Evolutionary conservation across 2,329 filamentous ascomycete genomes (phyloP).

Genomic region (Drechslerella coelobrocha): DNA sequence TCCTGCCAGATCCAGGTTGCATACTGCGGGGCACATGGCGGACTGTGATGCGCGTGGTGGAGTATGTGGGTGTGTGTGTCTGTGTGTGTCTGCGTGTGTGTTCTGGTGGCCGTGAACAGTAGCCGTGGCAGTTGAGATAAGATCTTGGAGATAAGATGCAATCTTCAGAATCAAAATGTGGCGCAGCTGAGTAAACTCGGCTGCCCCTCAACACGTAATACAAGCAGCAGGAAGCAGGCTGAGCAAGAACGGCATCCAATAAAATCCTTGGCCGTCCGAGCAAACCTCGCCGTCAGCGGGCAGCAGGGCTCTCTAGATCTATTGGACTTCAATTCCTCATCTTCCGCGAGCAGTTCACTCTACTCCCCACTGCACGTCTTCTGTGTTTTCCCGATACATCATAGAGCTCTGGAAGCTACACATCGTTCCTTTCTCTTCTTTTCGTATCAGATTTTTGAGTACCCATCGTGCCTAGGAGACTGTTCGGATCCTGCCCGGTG

Average conservation of each 20-base stretch:
- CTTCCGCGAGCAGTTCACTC: background rate
- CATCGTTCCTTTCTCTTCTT: background rate
- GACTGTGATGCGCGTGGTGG: conserved; percentile 5
- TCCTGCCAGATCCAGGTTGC: conserved; percentile 7
- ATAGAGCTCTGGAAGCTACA: background rate
- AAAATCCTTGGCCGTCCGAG: background rate
- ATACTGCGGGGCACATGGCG: conserved; percentile 35
- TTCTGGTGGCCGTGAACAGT: background rate
- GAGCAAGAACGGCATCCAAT: conserved; percentile 9
- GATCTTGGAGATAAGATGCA: conserved; percentile 9
- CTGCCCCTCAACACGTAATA: conserved; percentile 42
- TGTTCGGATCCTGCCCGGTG: background rate
- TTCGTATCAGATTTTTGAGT: background rate
- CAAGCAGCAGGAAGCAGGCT: background rate
- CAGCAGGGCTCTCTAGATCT: background rate
- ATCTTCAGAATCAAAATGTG: conserved; percentile 3
- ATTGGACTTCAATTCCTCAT: background rate
- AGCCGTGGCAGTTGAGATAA: background rate
- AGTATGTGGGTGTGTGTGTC: too few species aligned
- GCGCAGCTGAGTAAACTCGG: background rate
- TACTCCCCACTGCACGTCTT: too few species aligned
- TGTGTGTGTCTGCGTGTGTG: background rate
- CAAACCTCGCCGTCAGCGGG: conserved; percentile 3
- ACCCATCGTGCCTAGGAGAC: background rate
- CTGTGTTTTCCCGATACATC: too few species aligned